A percentile compares a stretch with the other conserved stretches of the same genome.
Conservation (phyloP, 2,329 filamentous ascomycete genomes). For the Fonsecaea pugnacius region DNA sequence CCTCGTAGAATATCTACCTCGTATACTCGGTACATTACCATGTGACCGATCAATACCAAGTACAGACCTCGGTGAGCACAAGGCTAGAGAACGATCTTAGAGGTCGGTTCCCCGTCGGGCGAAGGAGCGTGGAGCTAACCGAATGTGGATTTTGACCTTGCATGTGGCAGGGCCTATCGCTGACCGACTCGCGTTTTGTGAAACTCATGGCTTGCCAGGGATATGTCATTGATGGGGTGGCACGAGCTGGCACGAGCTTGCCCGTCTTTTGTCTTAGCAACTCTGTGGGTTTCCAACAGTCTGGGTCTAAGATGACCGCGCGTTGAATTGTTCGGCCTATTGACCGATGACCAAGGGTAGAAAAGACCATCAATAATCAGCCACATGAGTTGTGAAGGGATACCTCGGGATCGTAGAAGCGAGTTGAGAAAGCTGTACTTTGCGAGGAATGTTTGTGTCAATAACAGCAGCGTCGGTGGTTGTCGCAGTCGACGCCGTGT, state of each 20-base stretch:
- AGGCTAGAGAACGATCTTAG: constrained; percentile 10
- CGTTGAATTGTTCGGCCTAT: neutral
- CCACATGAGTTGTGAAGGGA: neutral
- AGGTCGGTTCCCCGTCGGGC: constrained; percentile 3
- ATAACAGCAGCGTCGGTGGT: neutral
- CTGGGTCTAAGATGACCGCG: neutral
- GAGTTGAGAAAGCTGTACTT: neutral
- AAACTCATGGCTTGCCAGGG: neutral
- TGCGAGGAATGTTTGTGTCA: neutral
- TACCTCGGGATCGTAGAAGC: neutral
- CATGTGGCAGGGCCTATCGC: neutral
- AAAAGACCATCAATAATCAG: neutral
- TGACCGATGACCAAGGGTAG: neutral
- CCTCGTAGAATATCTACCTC: too few relatives aligned
- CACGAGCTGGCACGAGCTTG: neutral
- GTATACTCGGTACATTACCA: too few relatives aligned
- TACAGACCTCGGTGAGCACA: neutral
- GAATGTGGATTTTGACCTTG: neutral
- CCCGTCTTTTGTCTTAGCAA: neutral
- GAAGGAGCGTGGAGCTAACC: neutral
- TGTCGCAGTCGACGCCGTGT: neutral
- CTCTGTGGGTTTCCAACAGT: neutral
- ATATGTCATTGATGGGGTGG: neutral
- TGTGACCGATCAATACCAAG: neutral
- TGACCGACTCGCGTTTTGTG: constrained; percentile 4